These are phyloP conservation scores for Tympanopsis confertula DNA, from an alignment of 2,329 filamentous ascomycete genomes.

Conservation along the genomic window DNA sequence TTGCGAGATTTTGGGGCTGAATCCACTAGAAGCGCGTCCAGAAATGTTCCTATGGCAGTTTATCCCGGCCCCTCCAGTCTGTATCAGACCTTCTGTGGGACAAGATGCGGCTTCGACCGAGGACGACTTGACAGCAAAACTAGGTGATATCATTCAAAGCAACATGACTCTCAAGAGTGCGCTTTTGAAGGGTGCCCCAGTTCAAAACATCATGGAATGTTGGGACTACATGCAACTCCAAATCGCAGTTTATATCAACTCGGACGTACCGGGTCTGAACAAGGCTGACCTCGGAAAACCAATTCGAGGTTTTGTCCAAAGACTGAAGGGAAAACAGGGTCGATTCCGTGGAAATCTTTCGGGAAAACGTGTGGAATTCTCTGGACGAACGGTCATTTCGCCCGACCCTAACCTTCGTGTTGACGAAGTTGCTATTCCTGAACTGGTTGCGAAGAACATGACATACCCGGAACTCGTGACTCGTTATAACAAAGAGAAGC, in stretches of 20 bases:
- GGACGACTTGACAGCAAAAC: conserved; percentile 89
- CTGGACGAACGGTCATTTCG: conserved; percentile 91
- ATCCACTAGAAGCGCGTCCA: conserved; percentile 74
- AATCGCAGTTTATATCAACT: conserved; percentile 96
- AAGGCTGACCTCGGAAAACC: conserved; percentile 78
- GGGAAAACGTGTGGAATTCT: conserved; percentile 97
- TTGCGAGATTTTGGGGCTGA: conserved; percentile 81
- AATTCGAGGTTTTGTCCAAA: conserved; percentile 86
- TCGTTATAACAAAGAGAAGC: conserved; percentile 72
- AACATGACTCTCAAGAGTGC: conserved; percentile 78
- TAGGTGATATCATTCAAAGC: conserved; percentile 92
- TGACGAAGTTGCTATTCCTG: conserved; percentile 84
- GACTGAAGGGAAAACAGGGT: conserved; percentile 92
- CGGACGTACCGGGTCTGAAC: conserved; percentile 83
- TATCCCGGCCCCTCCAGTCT: conserved; percentile 84
- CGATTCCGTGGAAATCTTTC: conserved; percentile 94
- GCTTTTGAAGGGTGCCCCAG: conserved; percentile 68
- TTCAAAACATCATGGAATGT: conserved; percentile 89
- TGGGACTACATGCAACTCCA: conserved; percentile 96
- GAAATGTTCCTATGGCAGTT: conserved; percentile 99
- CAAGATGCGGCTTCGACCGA: conserved; percentile 91
- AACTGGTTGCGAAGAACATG: conserved; percentile 86
- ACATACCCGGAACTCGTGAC: conserved; percentile 89
- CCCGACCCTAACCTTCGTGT: conserved; percentile 90
- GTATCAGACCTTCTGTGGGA: conserved; percentile 83